phyloP scores from a whole-genome alignment of 257 asterid genomes.

The Petrea volubilis region DNA sequence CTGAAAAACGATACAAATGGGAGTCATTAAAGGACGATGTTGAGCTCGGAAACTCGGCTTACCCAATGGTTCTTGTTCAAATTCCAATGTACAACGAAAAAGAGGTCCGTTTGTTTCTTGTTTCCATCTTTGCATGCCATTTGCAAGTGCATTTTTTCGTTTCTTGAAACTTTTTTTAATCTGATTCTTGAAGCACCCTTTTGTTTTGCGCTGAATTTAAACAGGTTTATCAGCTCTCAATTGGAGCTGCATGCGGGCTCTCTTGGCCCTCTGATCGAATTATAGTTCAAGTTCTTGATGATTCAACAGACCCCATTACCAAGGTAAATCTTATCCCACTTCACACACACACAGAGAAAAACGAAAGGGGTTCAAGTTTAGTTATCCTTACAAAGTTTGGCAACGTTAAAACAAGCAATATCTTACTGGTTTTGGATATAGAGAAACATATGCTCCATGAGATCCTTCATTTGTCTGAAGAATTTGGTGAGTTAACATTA shows the following conservation, averaged over 20 bases:
- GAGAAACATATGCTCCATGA: not conserved
- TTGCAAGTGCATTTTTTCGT: not conserved
- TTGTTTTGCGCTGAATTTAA: not conserved
- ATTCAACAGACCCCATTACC: constrained; percentile 75
- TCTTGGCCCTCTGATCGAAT: constrained; percentile 95
- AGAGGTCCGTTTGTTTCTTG: constrained; percentile 51
- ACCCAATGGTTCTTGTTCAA: constrained; percentile 90
- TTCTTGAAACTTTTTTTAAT: not conserved
- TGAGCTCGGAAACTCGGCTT: constrained; percentile 76
- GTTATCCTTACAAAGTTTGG: not conserved
- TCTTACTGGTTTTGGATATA: not conserved
- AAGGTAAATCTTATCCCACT: constrained; percentile 45
- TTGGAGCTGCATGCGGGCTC: constrained; percentile 96
- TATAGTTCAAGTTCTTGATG: constrained; percentile 86
- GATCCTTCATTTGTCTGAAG: not conserved
- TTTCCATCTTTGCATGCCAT: not conserved
- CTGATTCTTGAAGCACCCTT: not conserved
- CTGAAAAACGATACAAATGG: constrained; percentile 80
- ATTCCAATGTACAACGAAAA: constrained; percentile 94
- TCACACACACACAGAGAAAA: no score
- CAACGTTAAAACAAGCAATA: not conserved
- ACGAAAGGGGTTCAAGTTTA: not conserved
- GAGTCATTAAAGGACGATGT: constrained; percentile 82
- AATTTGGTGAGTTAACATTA: not conserved
- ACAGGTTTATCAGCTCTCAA: constrained; percentile 86